Evolutionary conservation across 2,329 filamentous ascomycete genomes (phyloP).

Genomic region (Curvularia sp.): DNA sequence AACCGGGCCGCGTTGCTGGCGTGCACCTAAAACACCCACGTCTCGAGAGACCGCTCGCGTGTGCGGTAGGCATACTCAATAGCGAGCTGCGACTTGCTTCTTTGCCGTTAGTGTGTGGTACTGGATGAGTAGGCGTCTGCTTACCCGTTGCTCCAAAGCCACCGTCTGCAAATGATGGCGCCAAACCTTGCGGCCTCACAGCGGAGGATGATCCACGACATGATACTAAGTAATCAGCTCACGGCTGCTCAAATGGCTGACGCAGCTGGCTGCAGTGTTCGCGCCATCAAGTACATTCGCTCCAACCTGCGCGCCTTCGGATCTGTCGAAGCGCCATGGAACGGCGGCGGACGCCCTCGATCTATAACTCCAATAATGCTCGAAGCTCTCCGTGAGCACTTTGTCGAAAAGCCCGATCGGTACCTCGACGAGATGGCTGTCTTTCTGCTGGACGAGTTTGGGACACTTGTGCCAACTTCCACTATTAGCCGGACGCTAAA

Average conservation of each 20-base stretch:
- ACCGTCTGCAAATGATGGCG: conserved; percentile 1
- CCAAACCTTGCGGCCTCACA: conserved; percentile 9
- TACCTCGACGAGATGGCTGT: conserved; percentile 36
- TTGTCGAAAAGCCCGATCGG: conserved; percentile 31
- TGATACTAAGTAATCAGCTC: conserved; percentile 6
- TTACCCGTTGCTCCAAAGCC: not conserved
- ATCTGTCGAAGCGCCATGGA: conserved; percentile 1
- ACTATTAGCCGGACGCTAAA: conserved; percentile 34
- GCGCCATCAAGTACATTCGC: not conserved
- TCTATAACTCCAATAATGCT: conserved; percentile 12
- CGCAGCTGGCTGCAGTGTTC: conserved; percentile 11
- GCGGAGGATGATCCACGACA: conserved; percentile 6
- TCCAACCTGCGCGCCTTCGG: not conserved
- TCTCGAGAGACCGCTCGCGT: no score
- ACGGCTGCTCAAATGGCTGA: conserved; percentile 11
- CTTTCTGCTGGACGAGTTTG: conserved; percentile 40
- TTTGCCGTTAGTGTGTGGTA: no score
- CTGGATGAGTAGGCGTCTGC: no score
- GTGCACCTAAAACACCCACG: no score
- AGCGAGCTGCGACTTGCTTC: no score
- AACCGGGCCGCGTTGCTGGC: conserved; percentile 29
- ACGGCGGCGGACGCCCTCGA: conserved; percentile 12
- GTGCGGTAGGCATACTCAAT: no score
- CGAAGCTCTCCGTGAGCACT: conserved; percentile 2
- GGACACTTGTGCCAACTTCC: conserved; percentile 18